Conservation (phyloP, 1,284 basidiomycete genomes). For the Leccinum fuscescens region DNA sequence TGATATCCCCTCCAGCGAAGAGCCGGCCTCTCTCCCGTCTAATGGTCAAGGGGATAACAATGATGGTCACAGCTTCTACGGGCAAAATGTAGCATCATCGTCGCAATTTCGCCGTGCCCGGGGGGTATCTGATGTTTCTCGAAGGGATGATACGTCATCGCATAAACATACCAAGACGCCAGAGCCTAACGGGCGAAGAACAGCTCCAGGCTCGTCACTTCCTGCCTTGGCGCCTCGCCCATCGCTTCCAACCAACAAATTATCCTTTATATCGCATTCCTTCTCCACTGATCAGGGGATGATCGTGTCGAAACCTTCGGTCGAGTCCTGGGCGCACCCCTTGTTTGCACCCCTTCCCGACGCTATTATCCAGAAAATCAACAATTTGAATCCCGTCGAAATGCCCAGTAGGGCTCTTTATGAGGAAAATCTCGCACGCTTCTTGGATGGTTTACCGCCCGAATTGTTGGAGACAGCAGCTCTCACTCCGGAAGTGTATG, state of each 20-base stretch:
- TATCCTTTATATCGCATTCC: constrained; percentile 36
- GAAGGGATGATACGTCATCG: constrained; percentile 20
- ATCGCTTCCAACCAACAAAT: constrained; percentile 23
- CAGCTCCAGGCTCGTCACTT: constrained; percentile 18
- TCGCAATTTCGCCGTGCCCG: constrained; percentile 23
- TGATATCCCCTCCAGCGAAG: constrained; percentile 37
- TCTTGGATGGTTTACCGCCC: constrained; percentile 50
- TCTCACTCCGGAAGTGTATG: constrained; percentile 53
- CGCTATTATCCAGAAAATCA: constrained; percentile 46
- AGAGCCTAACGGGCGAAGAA: constrained; percentile 23
- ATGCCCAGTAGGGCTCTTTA: constrained; percentile 58
- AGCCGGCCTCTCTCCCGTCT: constrained; percentile 15
- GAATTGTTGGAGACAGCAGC: constrained; percentile 61
- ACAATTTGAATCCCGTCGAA: constrained; percentile 50
- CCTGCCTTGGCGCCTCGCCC: constrained; percentile 24
- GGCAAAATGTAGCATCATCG: constrained; percentile 38
- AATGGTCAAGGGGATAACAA: constrained; percentile 24
- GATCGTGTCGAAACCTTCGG: constrained; percentile 36
- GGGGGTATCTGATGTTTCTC: constrained; percentile 24
- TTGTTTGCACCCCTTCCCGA: constrained; percentile 60
- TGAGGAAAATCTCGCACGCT: constrained; percentile 47
- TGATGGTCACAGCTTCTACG: constrained; percentile 37
- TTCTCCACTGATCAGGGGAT: constrained; percentile 36
- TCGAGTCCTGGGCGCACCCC: constrained; percentile 57
- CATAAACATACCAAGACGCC: constrained; percentile 23